Percentiles rank a stretch among this genome's conserved stretches.
Evolutionary conservation across 139 green algal species (phyloP).

Genomic region (Tetradesmus obliquus): DNA sequence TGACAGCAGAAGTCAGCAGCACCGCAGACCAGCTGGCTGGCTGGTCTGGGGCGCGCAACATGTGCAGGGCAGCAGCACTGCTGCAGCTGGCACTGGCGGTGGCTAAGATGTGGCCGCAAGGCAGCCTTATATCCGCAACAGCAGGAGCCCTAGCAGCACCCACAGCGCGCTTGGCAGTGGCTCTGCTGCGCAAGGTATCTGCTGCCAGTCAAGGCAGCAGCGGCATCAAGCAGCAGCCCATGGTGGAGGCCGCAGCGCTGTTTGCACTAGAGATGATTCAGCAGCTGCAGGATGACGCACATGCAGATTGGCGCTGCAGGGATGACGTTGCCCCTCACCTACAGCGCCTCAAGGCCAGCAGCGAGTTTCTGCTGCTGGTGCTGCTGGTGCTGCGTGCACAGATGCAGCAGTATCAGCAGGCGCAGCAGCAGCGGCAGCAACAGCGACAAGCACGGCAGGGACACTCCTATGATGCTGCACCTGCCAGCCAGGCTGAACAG

Average conservation of each 20-base stretch:
- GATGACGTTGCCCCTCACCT: background rate
- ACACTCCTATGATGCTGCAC: too few species aligned
- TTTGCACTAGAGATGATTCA: background rate
- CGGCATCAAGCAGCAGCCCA: background rate
- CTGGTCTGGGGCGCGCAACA: too few species aligned
- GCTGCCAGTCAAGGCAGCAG: background rate
- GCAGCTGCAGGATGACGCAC: background rate
- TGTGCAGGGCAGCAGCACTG: background rate
- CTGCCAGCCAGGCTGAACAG: background rate
- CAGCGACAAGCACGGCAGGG: background rate
- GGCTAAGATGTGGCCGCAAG: background rate
- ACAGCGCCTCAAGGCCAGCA: background rate
- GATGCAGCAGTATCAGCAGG: background rate
- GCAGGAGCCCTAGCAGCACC: background rate
- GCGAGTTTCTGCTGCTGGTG: background rate
- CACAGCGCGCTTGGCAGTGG: background rate
- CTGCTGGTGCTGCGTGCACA: background rate
- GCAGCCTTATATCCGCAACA: background rate
- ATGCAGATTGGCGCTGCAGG: too few species aligned
- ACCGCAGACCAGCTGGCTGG: background rate
- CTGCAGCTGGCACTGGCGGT: background rate
- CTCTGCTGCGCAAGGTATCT: background rate
- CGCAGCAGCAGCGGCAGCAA: background rate
- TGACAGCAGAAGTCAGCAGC: background rate
- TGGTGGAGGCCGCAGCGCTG: background rate